phyloP scores from a whole-genome alignment of 2,329 filamentous ascomycete genomes.

The Calonectria pseudoreteaudii region DNA sequence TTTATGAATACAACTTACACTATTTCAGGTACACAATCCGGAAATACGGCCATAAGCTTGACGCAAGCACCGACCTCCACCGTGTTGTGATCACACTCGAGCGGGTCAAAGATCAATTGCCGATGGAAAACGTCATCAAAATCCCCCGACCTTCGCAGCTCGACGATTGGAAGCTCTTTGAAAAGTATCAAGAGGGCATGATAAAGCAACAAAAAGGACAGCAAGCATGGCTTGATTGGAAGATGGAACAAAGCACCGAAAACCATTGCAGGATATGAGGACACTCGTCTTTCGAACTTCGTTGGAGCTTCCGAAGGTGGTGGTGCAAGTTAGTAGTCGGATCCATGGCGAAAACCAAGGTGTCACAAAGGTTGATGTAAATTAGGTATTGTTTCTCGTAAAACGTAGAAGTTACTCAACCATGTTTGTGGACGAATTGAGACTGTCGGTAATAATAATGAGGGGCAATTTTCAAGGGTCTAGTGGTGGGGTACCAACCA shows the following conservation, averaged over 20 bases:
- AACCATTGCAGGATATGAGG: slow-evolving; percentile 42
- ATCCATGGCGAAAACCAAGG: not conserved
- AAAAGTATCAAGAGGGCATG: slow-evolving; percentile 58
- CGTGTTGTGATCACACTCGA: slow-evolving; percentile 60
- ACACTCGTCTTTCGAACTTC: slow-evolving; percentile 42
- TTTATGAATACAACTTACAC: slow-evolving; percentile 12
- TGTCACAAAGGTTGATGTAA: not conserved
- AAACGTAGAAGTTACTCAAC: not conserved
- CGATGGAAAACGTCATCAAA: slow-evolving; percentile 55
- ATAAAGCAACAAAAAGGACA: slow-evolving; percentile 54
- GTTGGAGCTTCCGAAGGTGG: slow-evolving; percentile 33
- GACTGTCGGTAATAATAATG: not conserved
- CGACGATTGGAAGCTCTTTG: slow-evolving; percentile 67
- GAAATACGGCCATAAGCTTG: slow-evolving; percentile 56
- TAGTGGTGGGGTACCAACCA: slow-evolving; percentile 20
- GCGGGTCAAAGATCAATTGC: slow-evolving; percentile 54
- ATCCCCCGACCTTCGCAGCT: slow-evolving; percentile 66
- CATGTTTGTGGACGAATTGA: not conserved
- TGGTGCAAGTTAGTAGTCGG: not conserved
- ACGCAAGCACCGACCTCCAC: slow-evolving; percentile 49
- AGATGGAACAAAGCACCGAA: slow-evolving; percentile 48
- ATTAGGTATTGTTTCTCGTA: not conserved
- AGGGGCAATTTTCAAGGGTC: slow-evolving; percentile 20
- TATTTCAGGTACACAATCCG: slow-evolving; percentile 59
- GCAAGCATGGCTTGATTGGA: slow-evolving; percentile 56